Evolutionary conservation across 1,284 basidiomycete species (phyloP).

Genomic region (Ganoderma lucidum): DNA sequence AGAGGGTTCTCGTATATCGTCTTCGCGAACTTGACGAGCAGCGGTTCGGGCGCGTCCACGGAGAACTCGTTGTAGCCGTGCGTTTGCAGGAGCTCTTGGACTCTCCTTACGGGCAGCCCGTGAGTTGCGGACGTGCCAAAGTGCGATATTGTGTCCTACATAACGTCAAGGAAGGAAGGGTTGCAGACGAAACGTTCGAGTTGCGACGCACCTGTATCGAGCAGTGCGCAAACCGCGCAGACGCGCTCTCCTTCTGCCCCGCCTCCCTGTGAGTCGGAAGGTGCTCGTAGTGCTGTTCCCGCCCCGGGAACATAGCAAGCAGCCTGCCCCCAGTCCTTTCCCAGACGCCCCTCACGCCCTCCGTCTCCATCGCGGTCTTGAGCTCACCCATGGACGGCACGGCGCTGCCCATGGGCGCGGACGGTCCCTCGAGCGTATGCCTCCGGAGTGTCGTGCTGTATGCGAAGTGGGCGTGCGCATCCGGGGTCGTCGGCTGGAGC

Average conservation of each 20-base stretch:
- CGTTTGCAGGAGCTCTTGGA: conserved; percentile 70
- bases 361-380: conserved; percentile 38
- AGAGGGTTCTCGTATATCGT: conserved; percentile 95
- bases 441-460: conserved; percentile 83
- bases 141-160: conserved; percentile 75
- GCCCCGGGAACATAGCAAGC: conserved; percentile 28
- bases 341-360: conserved; percentile 44
- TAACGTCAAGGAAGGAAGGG: conserved; percentile 9
- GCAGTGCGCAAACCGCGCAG: conserved; percentile 43
- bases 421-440: conserved; percentile 58
- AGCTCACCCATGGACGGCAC: conserved; percentile 39
- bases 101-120: conserved; percentile 72
- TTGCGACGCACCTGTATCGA: conserved; percentile 56
- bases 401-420: conserved; percentile 40
- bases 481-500: conserved; percentile 59
- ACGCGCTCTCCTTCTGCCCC: conserved; percentile 44
- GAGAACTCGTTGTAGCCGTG: conserved; percentile 96
- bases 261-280: conserved; percentile 44
- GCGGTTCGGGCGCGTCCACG: conserved; percentile 83
- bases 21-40: conserved; percentile 88
- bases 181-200: neutral
- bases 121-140: conserved; percentile 66
- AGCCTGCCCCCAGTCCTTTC: conserved; percentile 53
- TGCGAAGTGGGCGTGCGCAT: conserved; percentile 77
- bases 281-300: conserved; percentile 35